These are phyloP conservation scores for Fusarium ramigenum DNA, from an alignment of 2,329 filamentous ascomycete species.

Conservation along the genomic window DNA sequence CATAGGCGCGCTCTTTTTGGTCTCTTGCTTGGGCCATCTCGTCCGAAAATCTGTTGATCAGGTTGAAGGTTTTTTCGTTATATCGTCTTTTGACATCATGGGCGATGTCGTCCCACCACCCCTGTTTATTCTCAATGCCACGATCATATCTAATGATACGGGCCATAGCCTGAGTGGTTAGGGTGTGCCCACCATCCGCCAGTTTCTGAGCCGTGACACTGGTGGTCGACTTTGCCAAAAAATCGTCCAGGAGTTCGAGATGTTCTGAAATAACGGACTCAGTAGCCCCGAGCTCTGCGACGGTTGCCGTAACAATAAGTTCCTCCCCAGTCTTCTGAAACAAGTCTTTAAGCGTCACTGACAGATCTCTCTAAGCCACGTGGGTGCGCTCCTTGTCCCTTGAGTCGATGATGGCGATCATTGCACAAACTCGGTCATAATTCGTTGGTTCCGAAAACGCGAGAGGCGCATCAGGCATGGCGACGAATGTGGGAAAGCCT, in stretches of 20 bases:
- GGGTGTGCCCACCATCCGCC: not conserved
- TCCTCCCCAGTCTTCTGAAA: not conserved
- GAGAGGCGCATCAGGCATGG: not conserved
- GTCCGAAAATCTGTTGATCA: not conserved
- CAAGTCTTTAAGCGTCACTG: not conserved
- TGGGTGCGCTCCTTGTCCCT: not conserved
- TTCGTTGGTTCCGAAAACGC: not conserved
- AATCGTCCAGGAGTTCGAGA: not conserved
- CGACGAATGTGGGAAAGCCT: not conserved
- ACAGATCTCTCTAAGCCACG: not conserved
- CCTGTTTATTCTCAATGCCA: not conserved
- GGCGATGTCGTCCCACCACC: not conserved
- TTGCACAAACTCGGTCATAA: not conserved
- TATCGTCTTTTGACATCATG: accelerated
- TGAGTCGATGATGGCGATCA: not conserved
- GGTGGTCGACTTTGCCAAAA: not conserved
- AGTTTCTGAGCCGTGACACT: not conserved
- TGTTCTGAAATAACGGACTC: not conserved
- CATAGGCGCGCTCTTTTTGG: not conserved
- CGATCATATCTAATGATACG: not conserved
- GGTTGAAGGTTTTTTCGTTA: not conserved
- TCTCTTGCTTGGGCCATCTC: not conserved
- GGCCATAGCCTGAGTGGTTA: not conserved
- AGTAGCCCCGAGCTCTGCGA: not conserved
- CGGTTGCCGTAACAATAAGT: not conserved